Evolutionary conservation across 2,329 filamentous ascomycete species (phyloP), one percentile per base, ranked within the genome.

Genomic region (Aspergillus pseudoterreus): DNA sequence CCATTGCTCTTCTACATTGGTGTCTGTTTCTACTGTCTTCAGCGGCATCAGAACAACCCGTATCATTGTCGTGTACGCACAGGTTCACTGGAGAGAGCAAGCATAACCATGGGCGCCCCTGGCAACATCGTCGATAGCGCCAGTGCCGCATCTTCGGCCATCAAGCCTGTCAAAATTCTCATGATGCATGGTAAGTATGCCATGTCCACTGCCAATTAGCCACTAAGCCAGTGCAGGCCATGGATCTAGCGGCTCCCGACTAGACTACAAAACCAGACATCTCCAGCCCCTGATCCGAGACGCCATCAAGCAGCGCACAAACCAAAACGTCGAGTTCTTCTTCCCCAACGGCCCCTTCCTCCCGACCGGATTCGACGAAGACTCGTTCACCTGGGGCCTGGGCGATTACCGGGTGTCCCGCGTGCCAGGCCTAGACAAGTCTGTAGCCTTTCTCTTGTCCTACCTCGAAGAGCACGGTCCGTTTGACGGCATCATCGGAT

Each of bases 401-500:
- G 45, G 35, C 14, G 45, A 47, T 41, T 47, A 47, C 22, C 45
- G 45, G 19, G 22, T 21, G 17, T 33, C 38, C 21, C 11, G 15
- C 2, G 45, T 47, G 14, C 35, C 45, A 6, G 12, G 35, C 14
- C 4, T 47, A 2, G 19, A 39, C 15, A 14, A 30, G 33, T 47
- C 45, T 8, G 11, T 47, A 2, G 22, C 12, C 8, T 41, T 21
- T n/a, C 14, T 47, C 19, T 15, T 47, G 2, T 4, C 14, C 32
- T 47, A 39, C 17, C 21, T 39, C 19, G 45, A 47, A 39, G 21
- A 47, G 35, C 11, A 47, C 15, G 45, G 45, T 15, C 49, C 49
- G 27, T 46, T 51, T 5, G 44, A 43, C 15, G 49, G 49, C 6
- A 44, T 51, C 11, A 11, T 47, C 4, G 49, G 49, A 6, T 35